Evolutionary conservation across 805 yeast genomes (phyloP).

Genomic region (Lachancea dasiensis): DNA sequence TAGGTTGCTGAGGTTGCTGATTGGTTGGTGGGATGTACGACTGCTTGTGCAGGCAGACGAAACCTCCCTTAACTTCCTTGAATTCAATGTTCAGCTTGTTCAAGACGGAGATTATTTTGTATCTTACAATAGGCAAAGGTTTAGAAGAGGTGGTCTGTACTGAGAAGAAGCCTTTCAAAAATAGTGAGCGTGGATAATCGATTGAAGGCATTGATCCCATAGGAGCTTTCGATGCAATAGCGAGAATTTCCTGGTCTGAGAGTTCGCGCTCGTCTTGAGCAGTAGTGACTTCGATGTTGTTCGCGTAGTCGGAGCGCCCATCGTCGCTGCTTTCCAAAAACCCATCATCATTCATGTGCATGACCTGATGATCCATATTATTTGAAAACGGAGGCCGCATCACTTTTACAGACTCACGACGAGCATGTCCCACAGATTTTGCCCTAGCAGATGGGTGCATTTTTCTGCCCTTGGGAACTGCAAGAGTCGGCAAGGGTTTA

Average conservation of each 20-base stretch:
- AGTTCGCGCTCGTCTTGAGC: slow-evolving; percentile 27
- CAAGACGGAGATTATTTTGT: slow-evolving; percentile 73
- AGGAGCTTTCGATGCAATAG: slow-evolving; percentile 49
- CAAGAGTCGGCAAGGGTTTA: slow-evolving; percentile 22
- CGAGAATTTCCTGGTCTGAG: slow-evolving; percentile 45
- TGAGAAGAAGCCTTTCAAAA: slow-evolving; percentile 87
- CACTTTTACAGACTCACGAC: slow-evolving; percentile 50
- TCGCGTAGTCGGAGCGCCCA: slow-evolving; percentile 49
- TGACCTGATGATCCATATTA: slow-evolving; percentile 30
- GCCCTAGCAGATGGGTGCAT: slow-evolving; percentile 83
- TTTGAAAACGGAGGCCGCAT: slow-evolving; percentile 32
- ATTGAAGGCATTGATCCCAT: slow-evolving; percentile 88
- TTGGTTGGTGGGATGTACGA: slow-evolving; percentile 8
- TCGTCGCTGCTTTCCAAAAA: slow-evolving; percentile 39
- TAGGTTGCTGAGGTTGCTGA: slow-evolving; percentile 10
- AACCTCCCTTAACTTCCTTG: slow-evolving; percentile 91
- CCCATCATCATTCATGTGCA: slow-evolving; percentile 37
- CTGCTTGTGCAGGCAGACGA: slow-evolving; percentile 64
- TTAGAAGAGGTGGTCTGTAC: slow-evolving; percentile 94
- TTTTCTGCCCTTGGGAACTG: slow-evolving; percentile 29
- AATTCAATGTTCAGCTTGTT: slow-evolving; percentile 71
- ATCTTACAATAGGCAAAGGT: slow-evolving; percentile 81
- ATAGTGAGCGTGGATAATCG: slow-evolving; percentile 85
- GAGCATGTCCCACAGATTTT: slow-evolving; percentile 65
- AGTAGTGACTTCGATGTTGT: slow-evolving; percentile 7